Base-by-base conservation (phyloP, 1,284 basidiomycete genomes). In the Ceratobasidium papillatum region DNA sequence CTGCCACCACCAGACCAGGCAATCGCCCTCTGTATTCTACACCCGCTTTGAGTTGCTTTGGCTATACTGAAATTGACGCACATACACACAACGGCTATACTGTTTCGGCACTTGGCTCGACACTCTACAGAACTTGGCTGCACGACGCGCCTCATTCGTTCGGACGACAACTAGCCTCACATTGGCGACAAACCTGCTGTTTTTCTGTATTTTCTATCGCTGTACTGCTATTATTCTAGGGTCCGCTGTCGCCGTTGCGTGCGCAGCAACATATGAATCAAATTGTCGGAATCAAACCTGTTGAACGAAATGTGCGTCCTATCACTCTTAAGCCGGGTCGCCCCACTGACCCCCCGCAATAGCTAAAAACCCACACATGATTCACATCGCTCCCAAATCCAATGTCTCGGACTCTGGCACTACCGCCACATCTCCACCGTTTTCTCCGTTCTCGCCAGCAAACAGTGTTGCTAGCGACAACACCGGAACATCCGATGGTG, bases 401-500 rank as follows among this genome's bases (percentile, higher is more conserved):
- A 52, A 45, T 27, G 54, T 36, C 30, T 71, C 66, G n/a, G 66
- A 71, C 66, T 66, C 64, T 30, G 66, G 66, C n/a, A 77, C 76
- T 12, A 83, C 83, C 27, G 83, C 84, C 32, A 80, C 83, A 52
- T 85, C 85, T 59, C 84, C 84, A 61, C 83, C 85, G 27, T 84
- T 86, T 82, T 86, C 85, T 82, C 86, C 86, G 78, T 87, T 87
- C 82, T 86, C 85, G 43, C 82, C 84, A 54, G 82, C 75, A 2
- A 66, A 82, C 79, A 85, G 85, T 47, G 81, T 81, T 68, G 82
- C 83, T 72, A 90, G 89, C 76, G 89, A 90, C 75, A 79, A 64
- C 34, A 77, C 80, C 36, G 85, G 86, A 38, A 92, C 91, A 52
- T 91, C 91, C 47, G 91, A 92, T 80, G 87, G 88, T 87, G 77